Conservation (phyloP, 176 grass and related monocot species). For the Aegilops speltoides region DNA sequence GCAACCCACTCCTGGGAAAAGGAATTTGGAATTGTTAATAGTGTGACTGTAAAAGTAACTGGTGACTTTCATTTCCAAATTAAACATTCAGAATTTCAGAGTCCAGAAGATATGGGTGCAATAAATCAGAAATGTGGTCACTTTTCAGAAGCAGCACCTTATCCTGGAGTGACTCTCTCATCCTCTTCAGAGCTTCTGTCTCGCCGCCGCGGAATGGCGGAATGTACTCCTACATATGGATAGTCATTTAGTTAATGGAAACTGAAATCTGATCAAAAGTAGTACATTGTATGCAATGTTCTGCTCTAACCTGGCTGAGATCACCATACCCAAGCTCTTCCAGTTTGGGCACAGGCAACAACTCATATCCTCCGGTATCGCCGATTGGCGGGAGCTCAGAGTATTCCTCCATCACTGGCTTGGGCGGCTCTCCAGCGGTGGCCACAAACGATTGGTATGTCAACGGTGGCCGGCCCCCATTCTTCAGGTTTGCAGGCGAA, state of each 20-base stretch:
- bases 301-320: conserved; percentile 49
- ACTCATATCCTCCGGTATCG: conserved; percentile 53
- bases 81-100: not conserved
- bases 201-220: conserved; percentile 67
- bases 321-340: conserved; percentile 88
- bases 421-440: conserved; percentile 51
- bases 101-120: not conserved
- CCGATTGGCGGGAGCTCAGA: conserved; percentile 63
- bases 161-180: conserved; percentile 65
- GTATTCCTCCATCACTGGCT: conserved; percentile 50
- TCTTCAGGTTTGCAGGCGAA: conserved; percentile 36
- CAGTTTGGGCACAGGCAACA: conserved; percentile 59
- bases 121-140: not conserved
- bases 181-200: conserved; percentile 74
- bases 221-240: conserved; percentile 65
- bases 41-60: not conserved
- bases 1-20: conserved; percentile 66
- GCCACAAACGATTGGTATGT: conserved; percentile 80
- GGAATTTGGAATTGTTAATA: not conserved
- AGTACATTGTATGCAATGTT: not conserved
- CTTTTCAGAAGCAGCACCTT: conserved; percentile 42
- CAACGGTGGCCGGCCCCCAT: conserved; percentile 59
- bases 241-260: not conserved
- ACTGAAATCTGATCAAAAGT: not conserved
- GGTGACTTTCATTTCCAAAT: not conserved